Evolutionary conservation across 139 green algal genomes (phyloP).

Genomic region (Volvox africanus): DNA sequence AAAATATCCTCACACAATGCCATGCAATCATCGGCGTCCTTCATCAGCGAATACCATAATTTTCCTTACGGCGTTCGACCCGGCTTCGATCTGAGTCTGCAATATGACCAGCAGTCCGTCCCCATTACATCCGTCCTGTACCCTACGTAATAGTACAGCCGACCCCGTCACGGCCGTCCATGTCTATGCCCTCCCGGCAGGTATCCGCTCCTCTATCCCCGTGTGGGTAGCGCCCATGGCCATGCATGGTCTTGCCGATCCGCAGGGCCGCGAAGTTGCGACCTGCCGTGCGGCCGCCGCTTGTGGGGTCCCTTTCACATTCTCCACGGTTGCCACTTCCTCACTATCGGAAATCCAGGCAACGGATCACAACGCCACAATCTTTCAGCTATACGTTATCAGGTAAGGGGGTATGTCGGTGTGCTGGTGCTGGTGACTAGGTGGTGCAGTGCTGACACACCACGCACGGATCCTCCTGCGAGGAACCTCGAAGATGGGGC

Average conservation of each 20-base stretch:
- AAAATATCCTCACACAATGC: too few species aligned
- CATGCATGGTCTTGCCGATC: slow-evolving; percentile 84
- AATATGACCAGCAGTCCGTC: too few species aligned
- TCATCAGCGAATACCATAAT: too few species aligned
- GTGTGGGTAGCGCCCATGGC: slow-evolving; percentile 90
- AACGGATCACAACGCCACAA: slow-evolving; percentile 53
- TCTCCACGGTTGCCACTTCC: slow-evolving; percentile 84
- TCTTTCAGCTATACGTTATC: slow-evolving; percentile 89
- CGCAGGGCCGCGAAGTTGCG: slow-evolving; percentile 76
- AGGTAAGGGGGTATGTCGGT: slow-evolving; percentile 15
- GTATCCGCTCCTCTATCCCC: slow-evolving; percentile 67
- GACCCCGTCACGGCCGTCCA: not conserved
- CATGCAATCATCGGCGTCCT: too few species aligned
- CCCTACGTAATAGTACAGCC: too few species aligned
- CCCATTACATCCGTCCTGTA: too few species aligned
- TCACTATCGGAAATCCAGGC: slow-evolving; percentile 66
- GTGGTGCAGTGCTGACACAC: too few species aligned
- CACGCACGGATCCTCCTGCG: too few species aligned
- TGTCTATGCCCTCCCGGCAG: slow-evolving; percentile 46
- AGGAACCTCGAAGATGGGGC: too few species aligned
- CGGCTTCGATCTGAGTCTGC: too few species aligned
- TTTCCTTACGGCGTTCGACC: too few species aligned
- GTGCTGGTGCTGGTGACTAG: too few species aligned
- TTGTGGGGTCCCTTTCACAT: slow-evolving; percentile 65
- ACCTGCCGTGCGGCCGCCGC: slow-evolving; percentile 60